Evolutionary conservation across 768 basidiomycete genomes (phyloP).

Genomic region (Leucosporidium scottii): DNA sequence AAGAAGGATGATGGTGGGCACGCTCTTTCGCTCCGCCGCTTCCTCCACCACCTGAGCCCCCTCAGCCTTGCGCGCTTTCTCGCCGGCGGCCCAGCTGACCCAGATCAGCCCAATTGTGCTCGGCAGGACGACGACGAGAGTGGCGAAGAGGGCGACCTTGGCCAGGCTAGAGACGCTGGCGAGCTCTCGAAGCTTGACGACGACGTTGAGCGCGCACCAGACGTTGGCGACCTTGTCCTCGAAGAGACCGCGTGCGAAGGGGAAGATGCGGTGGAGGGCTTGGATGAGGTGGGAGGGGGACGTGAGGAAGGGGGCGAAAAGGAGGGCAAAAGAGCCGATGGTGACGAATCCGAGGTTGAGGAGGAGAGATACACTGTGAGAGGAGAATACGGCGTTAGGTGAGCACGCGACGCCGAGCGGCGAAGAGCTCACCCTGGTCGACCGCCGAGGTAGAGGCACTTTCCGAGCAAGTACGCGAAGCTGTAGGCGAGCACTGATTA

Average conservation of each 20-base stretch:
- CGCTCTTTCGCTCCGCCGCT: constrained; percentile 37
- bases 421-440: constrained; percentile 62
- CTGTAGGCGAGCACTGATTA: constrained; percentile 2
- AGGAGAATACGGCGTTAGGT: constrained; percentile 50
- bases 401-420: too few species aligned
- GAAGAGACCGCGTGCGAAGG: constrained; percentile 80
- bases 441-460: constrained; percentile 75
- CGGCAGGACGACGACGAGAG: constrained; percentile 60
- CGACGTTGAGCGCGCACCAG: constrained; percentile 87
- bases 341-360: constrained; percentile 61
- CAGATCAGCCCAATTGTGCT: constrained; percentile 38
- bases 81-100: constrained; percentile 28
- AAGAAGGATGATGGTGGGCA: constrained; percentile 60
- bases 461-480: constrained; percentile 82
- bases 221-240: constrained; percentile 97
- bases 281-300: constrained; percentile 51
- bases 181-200: constrained; percentile 68
- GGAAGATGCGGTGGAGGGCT: constrained; percentile 76
- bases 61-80: neutral
- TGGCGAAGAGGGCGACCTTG: constrained; percentile 59
- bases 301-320: constrained; percentile 69
- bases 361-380: constrained; percentile 54
- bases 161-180: constrained; percentile 47
- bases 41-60: neutral
- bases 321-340: constrained; percentile 54